A percentile compares a stretch with the other conserved stretches of the same genome.
These are phyloP conservation scores for Pyrenula aspistea DNA, from an alignment of 495 filamentous ascomycete genomes.

Conservation along the genomic window DNA sequence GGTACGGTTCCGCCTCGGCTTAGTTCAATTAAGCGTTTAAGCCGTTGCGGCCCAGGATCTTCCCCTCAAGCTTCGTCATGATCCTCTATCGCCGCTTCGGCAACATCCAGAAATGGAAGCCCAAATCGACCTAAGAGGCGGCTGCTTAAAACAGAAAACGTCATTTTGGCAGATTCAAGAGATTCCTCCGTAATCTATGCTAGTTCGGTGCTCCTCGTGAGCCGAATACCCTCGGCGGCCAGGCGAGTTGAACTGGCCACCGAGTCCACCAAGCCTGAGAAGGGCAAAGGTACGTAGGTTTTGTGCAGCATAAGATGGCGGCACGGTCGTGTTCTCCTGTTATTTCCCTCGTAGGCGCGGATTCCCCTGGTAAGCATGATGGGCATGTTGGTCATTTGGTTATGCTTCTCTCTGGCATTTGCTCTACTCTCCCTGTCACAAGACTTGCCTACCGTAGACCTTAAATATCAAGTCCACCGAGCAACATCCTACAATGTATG, in stretches of 20 bases:
- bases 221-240: neutral
- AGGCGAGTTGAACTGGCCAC: too few relatives aligned
- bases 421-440: neutral
- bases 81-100: neutral
- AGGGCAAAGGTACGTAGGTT: too few relatives aligned
- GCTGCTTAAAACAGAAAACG: too few relatives aligned
- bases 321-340: neutral
- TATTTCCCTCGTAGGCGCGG: neutral
- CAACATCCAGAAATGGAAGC: neutral
- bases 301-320: neutral
- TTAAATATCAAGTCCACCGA: conserved; percentile 37
- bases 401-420: neutral
- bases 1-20: too few relatives aligned
- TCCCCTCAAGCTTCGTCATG: neutral
- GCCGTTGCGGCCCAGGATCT: neutral
- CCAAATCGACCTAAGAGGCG: too few relatives aligned
- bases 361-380: neutral
- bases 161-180: too few relatives aligned
- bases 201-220: neutral
- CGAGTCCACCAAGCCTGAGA: too few relatives aligned
- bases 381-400: too few relatives aligned
- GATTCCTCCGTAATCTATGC: neutral
- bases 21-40: too few relatives aligned
- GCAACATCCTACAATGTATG: conserved; percentile 32
- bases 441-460: conserved; percentile 31